These are phyloP conservation scores for Cruciata laevipes DNA, from an alignment of 257 asterid genomes.

Conservation along the genomic window DNA sequence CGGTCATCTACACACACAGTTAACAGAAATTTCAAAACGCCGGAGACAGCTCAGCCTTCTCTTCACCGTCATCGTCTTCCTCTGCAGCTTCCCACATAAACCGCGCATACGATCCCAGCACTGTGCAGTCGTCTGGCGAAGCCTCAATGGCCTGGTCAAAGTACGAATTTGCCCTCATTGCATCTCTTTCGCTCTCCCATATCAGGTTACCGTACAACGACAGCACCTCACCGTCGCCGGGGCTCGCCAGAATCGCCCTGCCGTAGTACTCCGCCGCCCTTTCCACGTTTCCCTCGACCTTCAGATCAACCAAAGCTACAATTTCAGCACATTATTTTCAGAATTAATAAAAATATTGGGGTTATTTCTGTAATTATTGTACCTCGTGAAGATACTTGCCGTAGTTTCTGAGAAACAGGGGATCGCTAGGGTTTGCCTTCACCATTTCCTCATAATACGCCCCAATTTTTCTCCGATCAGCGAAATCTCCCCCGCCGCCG, in stretches of 20 bases:
- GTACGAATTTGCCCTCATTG: constrained; percentile 49
- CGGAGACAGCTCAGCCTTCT: not conserved
- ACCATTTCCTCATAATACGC: constrained; percentile 48
- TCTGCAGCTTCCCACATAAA: constrained; percentile 70
- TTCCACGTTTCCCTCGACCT: constrained; percentile 61
- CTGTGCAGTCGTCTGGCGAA: constrained; percentile 53
- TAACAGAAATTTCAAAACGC: constrained; percentile 6
- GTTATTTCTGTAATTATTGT: not conserved
- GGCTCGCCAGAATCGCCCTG: constrained; percentile 63
- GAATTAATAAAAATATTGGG: not conserved
- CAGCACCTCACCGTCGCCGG: constrained; percentile 67
- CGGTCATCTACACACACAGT: not conserved
- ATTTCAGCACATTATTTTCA: not conserved
- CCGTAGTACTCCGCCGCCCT: constrained; percentile 66
- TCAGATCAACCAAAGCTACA: not conserved
- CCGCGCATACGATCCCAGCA: constrained; percentile 65
- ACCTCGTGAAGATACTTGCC: constrained; percentile 76
- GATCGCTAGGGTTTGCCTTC: constrained; percentile 41
- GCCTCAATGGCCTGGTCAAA: constrained; percentile 58
- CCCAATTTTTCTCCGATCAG: constrained; percentile 30
- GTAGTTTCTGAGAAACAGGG: constrained; percentile 60
- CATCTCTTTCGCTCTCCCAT: constrained; percentile 63
- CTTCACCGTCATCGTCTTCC: constrained; percentile 8
- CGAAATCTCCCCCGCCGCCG: constrained; percentile 28
- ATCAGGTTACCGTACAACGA: constrained; percentile 53